Conservation (phyloP, 2,329 filamentous ascomycete genomes). For the Oidium heveae region DNA sequence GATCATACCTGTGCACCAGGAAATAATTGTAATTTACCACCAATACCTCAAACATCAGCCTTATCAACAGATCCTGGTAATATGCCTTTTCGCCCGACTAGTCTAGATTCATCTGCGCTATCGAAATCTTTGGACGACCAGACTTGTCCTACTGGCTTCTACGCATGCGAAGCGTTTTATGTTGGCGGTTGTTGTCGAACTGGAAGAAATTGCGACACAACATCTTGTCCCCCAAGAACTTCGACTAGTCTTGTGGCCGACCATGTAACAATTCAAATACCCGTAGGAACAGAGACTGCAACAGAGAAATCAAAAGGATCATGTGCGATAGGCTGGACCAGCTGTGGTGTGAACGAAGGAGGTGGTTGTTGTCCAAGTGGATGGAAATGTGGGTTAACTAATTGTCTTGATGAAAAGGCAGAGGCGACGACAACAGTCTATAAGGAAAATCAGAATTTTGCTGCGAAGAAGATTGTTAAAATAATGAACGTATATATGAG, state of each 20-base stretch:
- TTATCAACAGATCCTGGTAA: slow-evolving; percentile 9
- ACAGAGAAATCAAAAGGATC: slow-evolving; percentile 16
- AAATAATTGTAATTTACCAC: slow-evolving; percentile 9
- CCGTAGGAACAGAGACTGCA: slow-evolving; percentile 21
- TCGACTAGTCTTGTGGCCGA: slow-evolving; percentile 40
- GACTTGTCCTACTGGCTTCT: slow-evolving; percentile 71
- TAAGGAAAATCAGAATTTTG: slow-evolving; percentile 6
- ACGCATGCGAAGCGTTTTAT: slow-evolving; percentile 64
- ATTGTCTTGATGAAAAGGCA: slow-evolving; percentile 34
- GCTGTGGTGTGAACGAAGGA: slow-evolving; percentile 36
- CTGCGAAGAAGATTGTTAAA: no score
- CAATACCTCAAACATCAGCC: slow-evolving; percentile 11
- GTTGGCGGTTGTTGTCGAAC: slow-evolving; percentile 70
- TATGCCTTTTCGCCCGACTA: slow-evolving; percentile 23
- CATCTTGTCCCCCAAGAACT: slow-evolving; percentile 41
- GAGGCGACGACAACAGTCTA: slow-evolving; percentile 21
- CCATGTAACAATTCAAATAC: slow-evolving; percentile 47
- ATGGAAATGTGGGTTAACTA: slow-evolving; percentile 45
- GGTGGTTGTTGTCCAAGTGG: slow-evolving; percentile 69
- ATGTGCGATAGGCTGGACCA: slow-evolving; percentile 62
- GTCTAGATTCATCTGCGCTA: slow-evolving; percentile 13
- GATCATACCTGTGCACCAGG: slow-evolving; percentile 11
- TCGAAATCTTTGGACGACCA: slow-evolving; percentile 7
- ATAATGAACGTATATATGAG: no score
- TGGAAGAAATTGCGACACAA: slow-evolving; percentile 59